phyloP scores from a whole-genome alignment of 768 basidiomycete species.

The Tylopilus sp. region DNA sequence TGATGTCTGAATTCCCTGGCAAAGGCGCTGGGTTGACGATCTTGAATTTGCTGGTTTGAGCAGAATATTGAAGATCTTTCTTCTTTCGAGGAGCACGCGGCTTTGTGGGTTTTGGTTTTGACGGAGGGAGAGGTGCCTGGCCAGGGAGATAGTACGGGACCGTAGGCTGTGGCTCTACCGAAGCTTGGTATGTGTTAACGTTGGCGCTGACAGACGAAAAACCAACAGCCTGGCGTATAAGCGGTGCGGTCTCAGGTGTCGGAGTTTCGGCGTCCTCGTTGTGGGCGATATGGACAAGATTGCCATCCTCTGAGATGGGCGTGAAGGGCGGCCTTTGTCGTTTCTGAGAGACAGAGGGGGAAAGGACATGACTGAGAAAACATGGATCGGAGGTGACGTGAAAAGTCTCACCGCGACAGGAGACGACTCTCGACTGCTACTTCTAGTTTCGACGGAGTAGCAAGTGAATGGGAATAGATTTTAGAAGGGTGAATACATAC shows the following conservation, averaged over 20 bases:
- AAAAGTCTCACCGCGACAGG: slow-evolving; percentile 40
- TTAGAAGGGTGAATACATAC: slow-evolving; percentile 25
- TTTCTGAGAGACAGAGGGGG: slow-evolving; percentile 27
- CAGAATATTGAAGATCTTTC: slow-evolving; percentile 38
- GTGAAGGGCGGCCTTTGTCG: slow-evolving; percentile 47
- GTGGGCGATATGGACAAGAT: slow-evolving; percentile 37
- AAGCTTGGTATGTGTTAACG: slow-evolving; percentile 30
- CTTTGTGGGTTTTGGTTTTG: slow-evolving; percentile 27
- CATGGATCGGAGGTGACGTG: background rate
- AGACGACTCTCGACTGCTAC: slow-evolving; percentile 59
- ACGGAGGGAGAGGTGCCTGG: slow-evolving; percentile 33
- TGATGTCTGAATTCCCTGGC: slow-evolving; percentile 3
- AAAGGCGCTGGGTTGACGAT: slow-evolving; percentile 34
- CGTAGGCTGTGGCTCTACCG: slow-evolving; percentile 18
- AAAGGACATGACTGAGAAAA: background rate
- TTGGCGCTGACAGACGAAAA: slow-evolving; percentile 37
- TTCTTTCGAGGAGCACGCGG: slow-evolving; percentile 29
- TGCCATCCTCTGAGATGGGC: slow-evolving; percentile 51
- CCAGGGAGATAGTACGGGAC: slow-evolving; percentile 51
- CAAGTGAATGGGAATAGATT: slow-evolving; percentile 3
- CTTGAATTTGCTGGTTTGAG: slow-evolving; percentile 51
- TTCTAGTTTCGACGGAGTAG: slow-evolving; percentile 34
- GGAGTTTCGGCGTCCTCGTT: slow-evolving; percentile 43
- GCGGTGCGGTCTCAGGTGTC: slow-evolving; percentile 43
- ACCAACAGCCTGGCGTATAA: slow-evolving; percentile 58